A percentile compares a stretch with the other conserved stretches of the same genome.
Evolutionary conservation across 768 basidiomycete species (phyloP).

Genomic region (Pleurotus tuber-regium): DNA sequence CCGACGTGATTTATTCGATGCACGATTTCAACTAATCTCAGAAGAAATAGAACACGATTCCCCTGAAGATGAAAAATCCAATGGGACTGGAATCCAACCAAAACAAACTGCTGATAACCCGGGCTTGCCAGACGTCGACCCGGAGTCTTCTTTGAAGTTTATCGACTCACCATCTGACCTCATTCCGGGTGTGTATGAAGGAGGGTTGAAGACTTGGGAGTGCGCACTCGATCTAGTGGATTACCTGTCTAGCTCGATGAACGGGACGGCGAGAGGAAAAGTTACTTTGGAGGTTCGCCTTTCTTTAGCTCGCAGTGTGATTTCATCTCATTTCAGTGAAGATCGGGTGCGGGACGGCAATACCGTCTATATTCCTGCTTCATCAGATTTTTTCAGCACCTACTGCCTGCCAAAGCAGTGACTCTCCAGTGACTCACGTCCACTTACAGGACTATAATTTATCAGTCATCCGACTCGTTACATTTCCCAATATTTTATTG

Average conservation of each 20-base stretch:
- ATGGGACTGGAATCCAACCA: not conserved
- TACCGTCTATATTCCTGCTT: constrained; percentile 79
- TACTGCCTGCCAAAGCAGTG: constrained; percentile 12
- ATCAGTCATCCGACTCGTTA: constrained; percentile 75
- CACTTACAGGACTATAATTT: constrained; percentile 93
- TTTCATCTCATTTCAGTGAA: constrained; percentile 25
- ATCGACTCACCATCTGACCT: constrained; percentile 87
- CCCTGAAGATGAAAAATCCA: constrained; percentile 15
- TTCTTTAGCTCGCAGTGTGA: not conserved
- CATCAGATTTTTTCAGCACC: constrained; percentile 49
- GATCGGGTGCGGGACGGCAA: constrained; percentile 92
- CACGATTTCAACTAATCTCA: constrained; percentile 88
- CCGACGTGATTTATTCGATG: constrained; percentile 91
- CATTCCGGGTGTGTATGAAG: constrained; percentile 90
- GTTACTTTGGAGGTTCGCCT: constrained; percentile 66
- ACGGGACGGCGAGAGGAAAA: constrained; percentile 39
- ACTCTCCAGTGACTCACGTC: constrained; percentile 41
- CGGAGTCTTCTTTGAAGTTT: constrained; percentile 48
- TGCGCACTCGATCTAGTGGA: constrained; percentile 85
- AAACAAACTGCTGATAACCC: not conserved
- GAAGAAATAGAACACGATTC: constrained; percentile 37
- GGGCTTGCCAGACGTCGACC: constrained; percentile 10
- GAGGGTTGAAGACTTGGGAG: constrained; percentile 98
- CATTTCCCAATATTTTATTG: constrained; percentile 74
- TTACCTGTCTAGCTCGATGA: constrained; percentile 44